phyloP scores from a whole-genome alignment of 2,329 filamentous ascomycete genomes.

The Dryadomyces sulphureus region DNA sequence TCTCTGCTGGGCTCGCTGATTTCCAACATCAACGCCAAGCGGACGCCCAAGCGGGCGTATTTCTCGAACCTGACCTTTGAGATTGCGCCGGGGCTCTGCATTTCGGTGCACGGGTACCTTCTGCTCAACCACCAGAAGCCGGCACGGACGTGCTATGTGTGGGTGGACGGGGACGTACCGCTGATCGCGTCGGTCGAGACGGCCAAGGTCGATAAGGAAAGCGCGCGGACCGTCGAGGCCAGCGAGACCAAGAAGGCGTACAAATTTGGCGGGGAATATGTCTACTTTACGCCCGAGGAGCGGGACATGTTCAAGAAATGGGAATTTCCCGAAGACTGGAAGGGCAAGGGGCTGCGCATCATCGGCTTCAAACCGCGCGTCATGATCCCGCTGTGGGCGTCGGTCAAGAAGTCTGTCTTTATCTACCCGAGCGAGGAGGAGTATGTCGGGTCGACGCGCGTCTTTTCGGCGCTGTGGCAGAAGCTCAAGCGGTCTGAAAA shows the following conservation, averaged over 20 bases:
- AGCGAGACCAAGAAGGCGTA: constrained; percentile 79
- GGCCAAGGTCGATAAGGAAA: constrained; percentile 63
- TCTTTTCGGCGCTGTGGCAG: constrained; percentile 81
- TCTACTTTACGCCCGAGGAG: constrained; percentile 77
- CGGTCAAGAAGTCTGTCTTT: constrained; percentile 73
- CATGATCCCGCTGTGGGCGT: constrained; percentile 68
- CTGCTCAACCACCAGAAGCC: constrained; percentile 73
- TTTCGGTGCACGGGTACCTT: constrained; percentile 89
- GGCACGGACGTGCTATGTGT: constrained; percentile 74
- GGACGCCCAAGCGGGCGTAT: constrained; percentile 68
- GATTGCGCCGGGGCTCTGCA: constrained; percentile 67
- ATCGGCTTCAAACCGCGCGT: constrained; percentile 83
- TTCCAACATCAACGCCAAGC: constrained; percentile 83
- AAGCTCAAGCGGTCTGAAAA: constrained; percentile 70
- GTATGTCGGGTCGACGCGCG: constrained; percentile 78
- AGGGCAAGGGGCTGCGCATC: constrained; percentile 68
- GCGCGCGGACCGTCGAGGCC: constrained; percentile 61
- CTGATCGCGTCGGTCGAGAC: constrained; percentile 68
- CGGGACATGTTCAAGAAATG: constrained; percentile 54
- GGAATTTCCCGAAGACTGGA: constrained; percentile 36
- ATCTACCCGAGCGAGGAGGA: constrained; percentile 89
- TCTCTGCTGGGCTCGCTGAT: constrained; percentile 61
- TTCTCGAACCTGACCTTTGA: constrained; percentile 84
- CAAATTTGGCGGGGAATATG: constrained; percentile 85
- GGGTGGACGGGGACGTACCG: constrained; percentile 69